Evolutionary conservation across 345 rosid species (phyloP).

Genomic region (Pugionium cornutum): DNA sequence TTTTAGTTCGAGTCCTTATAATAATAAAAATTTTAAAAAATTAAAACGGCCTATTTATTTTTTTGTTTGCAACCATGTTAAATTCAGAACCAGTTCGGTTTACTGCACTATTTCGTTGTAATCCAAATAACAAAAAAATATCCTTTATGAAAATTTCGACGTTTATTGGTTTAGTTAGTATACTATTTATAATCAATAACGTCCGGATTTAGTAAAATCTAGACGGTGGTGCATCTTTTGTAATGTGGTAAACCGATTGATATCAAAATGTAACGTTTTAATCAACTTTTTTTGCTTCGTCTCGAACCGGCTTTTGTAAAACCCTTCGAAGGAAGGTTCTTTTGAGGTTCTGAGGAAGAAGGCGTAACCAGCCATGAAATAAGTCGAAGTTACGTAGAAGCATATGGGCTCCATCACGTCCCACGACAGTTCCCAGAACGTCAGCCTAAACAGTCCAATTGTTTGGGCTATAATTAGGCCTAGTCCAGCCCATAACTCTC

Average conservation of each 20-base stretch:
- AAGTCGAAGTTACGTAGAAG: constrained; percentile 75
- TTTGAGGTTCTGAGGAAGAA: constrained; percentile 83
- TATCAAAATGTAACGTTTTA: constrained; percentile 51
- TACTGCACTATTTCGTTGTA: too few relatives aligned
- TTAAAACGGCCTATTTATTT: too few relatives aligned
- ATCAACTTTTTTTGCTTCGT: constrained; percentile 64
- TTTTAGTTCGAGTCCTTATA: too few relatives aligned
- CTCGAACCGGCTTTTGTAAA: constrained; percentile 67
- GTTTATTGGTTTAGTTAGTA: constrained; percentile 32
- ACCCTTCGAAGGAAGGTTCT: constrained; percentile 91
- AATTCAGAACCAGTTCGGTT: too few relatives aligned
- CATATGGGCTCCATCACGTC: constrained; percentile 99
- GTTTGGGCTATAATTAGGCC: constrained; percentile 73
- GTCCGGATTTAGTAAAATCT: constrained; percentile 12
- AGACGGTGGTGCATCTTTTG: constrained; percentile 41
- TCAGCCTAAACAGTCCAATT: constrained; percentile 77
- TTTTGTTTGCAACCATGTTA: too few relatives aligned
- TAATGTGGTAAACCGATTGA: constrained; percentile 56
- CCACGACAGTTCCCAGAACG: constrained; percentile 99
- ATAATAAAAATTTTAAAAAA: too few relatives aligned
- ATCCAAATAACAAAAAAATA: too few relatives aligned
- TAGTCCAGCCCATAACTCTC: constrained; percentile 82
- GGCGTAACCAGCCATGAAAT: constrained; percentile 72
- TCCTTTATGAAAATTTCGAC: neutral
- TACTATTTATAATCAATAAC: constrained; percentile 21